Evolutionary conservation across 192 early-diverging fungal species (phyloP), one percentile per base, ranked within the genome.

Genomic region (Entomortierella beljakovae): DNA sequence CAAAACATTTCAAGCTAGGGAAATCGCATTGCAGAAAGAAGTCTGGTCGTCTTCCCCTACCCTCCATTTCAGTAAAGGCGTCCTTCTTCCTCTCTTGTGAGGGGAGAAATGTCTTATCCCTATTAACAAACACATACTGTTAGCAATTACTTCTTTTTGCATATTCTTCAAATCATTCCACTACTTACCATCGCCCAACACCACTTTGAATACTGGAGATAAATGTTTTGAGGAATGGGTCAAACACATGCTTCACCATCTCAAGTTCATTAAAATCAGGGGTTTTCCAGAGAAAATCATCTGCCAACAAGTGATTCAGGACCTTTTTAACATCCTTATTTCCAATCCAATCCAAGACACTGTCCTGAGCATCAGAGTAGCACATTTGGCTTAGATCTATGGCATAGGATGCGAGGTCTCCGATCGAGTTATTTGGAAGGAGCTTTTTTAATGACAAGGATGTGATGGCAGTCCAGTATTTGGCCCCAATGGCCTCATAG

Each of bases 221-320:
- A 34, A 67, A 67, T 22, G 53, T 67, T 67, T 57, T 57, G 64
- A 67, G 55, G 50, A 65, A 65, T 7, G 50, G 63, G 23, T 65
- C 52, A 22, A 53, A 65, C 10, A 65, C 7, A 35, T 67, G 64
- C 28, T 57, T 22, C 22, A 67, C 64, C 64, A 67, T 46, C 48
- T 57, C 64, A 22, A 56, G 55, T n/a, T 67, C 37, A 53, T 57
- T 67, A 28, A 46, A 57, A 18, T 57, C 64, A 32, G 55, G 54
- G 23, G 22, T 32, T 29, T 67, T 67, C 55, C 55, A 67, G 15
- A 57, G 53, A 48, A 56, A 57, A 34, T 67, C 55, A 37, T 57
- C 55, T 34, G 55, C 38, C 42, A 67, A 42, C 33, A 65, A 31
- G 64, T 43, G 23, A 29, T 55, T 65, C 64, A 65, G 43, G 37